Percentiles rank a stretch among this genome's conserved stretches.
phyloP scores from a whole-genome alignment of 1,284 basidiomycete species.

The Neonothopanus nambi region DNA sequence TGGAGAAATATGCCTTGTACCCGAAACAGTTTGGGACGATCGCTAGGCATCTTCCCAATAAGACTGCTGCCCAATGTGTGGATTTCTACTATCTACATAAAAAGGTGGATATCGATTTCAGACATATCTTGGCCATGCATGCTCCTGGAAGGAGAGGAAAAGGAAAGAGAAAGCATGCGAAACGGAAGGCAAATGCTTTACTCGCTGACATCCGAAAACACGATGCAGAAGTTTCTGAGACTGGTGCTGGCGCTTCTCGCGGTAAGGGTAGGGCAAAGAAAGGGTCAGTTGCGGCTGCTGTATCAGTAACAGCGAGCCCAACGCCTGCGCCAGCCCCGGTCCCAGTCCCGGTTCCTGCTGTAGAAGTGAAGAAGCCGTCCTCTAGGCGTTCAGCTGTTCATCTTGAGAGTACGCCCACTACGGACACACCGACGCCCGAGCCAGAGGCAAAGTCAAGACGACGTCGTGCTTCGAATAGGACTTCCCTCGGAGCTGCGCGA shows the following conservation, averaged over 20 bases:
- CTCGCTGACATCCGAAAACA: slow-evolving; percentile 77
- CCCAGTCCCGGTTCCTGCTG: slow-evolving; percentile 28
- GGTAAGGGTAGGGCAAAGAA: slow-evolving; percentile 24
- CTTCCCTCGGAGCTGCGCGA: slow-evolving; percentile 32
- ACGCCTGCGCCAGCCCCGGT: slow-evolving; percentile 25
- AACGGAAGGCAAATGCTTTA: slow-evolving; percentile 76
- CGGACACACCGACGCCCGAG: slow-evolving; percentile 52
- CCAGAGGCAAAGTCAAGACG: slow-evolving; percentile 50
- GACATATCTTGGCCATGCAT: slow-evolving; percentile 66
- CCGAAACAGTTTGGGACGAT: slow-evolving; percentile 96
- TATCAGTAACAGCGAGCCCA: neutral
- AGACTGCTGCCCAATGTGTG: slow-evolving; percentile 88
- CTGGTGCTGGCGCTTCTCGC: slow-evolving; percentile 21
- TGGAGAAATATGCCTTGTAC: slow-evolving; percentile 79
- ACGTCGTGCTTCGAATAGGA: slow-evolving; percentile 36
- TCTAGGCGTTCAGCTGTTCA: slow-evolving; percentile 32
- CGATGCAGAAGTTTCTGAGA: slow-evolving; percentile 61
- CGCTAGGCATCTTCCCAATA: slow-evolving; percentile 79
- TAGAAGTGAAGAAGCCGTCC: slow-evolving; percentile 20
- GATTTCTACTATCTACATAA: slow-evolving; percentile 96
- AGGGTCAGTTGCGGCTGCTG: slow-evolving; percentile 26
- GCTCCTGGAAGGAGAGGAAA: slow-evolving; percentile 63
- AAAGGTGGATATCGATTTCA: slow-evolving; percentile 84
- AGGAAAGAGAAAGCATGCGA: slow-evolving; percentile 57
- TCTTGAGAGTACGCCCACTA: slow-evolving; percentile 49